These are phyloP conservation scores for Vaccinium corymbosum DNA, from an alignment of 148 eudicot genomes.

Conservation along the genomic window DNA sequence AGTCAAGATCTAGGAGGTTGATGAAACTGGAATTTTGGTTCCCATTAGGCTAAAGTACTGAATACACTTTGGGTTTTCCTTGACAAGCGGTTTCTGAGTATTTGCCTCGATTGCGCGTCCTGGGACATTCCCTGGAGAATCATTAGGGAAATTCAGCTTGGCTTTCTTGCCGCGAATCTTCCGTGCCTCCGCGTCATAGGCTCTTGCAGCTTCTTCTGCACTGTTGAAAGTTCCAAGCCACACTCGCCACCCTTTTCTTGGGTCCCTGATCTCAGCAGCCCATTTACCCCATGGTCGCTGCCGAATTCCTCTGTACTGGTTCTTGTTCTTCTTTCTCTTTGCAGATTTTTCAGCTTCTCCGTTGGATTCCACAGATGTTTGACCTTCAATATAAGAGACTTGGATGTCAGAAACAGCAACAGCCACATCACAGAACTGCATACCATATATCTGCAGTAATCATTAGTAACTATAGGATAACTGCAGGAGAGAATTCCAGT, in stretches of 20 bases:
- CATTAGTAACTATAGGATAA: background rate
- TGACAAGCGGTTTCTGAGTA: conserved; percentile 26
- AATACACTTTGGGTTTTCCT: conserved; percentile 25
- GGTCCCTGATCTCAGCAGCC: conserved; percentile 99
- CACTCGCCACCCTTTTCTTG: conserved; percentile 83
- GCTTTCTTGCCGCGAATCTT: conserved; percentile 93
- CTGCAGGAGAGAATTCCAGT: too few relatives aligned
- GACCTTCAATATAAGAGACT: conserved; percentile 31
- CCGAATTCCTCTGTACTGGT: conserved; percentile 87
- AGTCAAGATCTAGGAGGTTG: conserved; percentile 29
- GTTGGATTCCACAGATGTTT: conserved; percentile 37
- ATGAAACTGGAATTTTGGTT: conserved; percentile 21
- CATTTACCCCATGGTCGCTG: conserved; percentile 99
- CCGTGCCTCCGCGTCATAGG: conserved; percentile 93
- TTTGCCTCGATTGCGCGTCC: conserved; percentile 36
- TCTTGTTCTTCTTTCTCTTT: conserved; percentile 79
- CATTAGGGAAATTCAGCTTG: conserved; percentile 86
- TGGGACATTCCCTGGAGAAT: conserved; percentile 29
- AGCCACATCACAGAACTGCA: background rate
- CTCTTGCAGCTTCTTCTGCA: conserved; percentile 99
- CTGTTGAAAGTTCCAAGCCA: conserved; percentile 98
- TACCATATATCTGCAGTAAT: background rate
- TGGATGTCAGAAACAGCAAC: background rate
- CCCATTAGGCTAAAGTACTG: conserved; percentile 21
- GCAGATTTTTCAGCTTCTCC: conserved; percentile 56